Evolutionary conservation across 148 eudicot genomes (phyloP).

Genomic region (Rhododendron ovatum): DNA sequence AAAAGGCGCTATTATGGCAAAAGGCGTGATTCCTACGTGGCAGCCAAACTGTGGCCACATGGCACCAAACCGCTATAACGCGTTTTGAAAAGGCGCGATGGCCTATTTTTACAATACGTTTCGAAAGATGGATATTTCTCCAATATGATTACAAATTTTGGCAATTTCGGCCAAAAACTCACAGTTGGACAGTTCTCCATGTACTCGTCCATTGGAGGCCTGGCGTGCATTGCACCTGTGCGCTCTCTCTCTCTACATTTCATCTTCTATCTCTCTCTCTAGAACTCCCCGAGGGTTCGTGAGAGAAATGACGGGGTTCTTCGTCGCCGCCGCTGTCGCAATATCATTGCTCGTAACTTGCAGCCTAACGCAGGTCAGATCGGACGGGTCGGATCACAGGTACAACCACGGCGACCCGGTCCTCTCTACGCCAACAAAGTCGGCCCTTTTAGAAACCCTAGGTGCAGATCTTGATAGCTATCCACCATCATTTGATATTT

Average conservation of each 20-base stretch:
- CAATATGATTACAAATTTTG: no score
- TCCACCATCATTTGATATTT: neutral
- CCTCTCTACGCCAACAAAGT: constrained; percentile 70
- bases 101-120: no score
- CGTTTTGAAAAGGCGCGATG: no score
- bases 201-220: neutral
- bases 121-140: no score
- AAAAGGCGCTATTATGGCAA: no score
- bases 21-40: no score
- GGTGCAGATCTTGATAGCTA: constrained; percentile 22
- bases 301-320: neutral
- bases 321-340: neutral
- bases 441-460: constrained; percentile 77
- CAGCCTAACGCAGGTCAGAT: constrained; percentile 29
- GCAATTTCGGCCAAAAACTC: no score
- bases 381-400: constrained; percentile 63
- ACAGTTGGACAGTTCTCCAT: neutral
- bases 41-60: no score
- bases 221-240: neutral
- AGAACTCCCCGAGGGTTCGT: neutral
- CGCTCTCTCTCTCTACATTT: neutral
- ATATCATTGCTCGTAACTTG: constrained; percentile 15
- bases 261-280: neutral
- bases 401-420: constrained; percentile 61
- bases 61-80: no score